Evolutionary conservation across 495 filamentous ascomycete genomes (phyloP), one percentile per base, ranked within the genome.

Genomic region (Penicillium lagena): DNA sequence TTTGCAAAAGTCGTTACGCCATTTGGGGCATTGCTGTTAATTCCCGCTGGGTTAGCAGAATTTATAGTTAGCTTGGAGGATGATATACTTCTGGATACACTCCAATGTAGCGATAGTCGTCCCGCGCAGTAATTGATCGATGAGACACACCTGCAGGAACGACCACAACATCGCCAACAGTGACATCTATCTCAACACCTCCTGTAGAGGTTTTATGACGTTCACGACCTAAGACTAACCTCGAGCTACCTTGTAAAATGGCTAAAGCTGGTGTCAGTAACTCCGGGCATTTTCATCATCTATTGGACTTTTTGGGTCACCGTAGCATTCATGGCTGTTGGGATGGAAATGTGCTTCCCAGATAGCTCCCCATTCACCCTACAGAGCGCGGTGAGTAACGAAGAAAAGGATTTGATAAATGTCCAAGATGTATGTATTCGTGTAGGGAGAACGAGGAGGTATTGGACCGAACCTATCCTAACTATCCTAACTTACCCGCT

Each of bases 251-350:
- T 35, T 40, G 38, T 9, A 40, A 29, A 11, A 40, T 28, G 13
- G 38, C 27, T 40, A 34, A 12, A 22, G 22, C 22, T 6, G 22
- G 22, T 22, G 22, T 22, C 22, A 22, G 22, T 4, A 22, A 4
- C 22, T 3, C 32, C 9, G 32, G 32, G 5, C n/a, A 34, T 6
- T 34, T 11, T 10, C n/a, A 12, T 34, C 32, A 11, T 34, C 32
- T 9, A 34, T 34, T 34, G 7, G 9, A 10, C 7, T 34, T 34
- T 10, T 29, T 1, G 40, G 17, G 12, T 14, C 7, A 34, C 27
- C 44, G 17, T 46, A 46, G 29, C 44, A 46, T 40, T 46, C 44
- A 40, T 46, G 44, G 10, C 36, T 46, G 29, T 46, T 46, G 36
- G 44, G 44, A 35, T 46, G 44, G 29, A 46, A 46, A 22, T 46